Conservation (phyloP, 208 protist species). For the Leishmania tarentolae region DNA sequence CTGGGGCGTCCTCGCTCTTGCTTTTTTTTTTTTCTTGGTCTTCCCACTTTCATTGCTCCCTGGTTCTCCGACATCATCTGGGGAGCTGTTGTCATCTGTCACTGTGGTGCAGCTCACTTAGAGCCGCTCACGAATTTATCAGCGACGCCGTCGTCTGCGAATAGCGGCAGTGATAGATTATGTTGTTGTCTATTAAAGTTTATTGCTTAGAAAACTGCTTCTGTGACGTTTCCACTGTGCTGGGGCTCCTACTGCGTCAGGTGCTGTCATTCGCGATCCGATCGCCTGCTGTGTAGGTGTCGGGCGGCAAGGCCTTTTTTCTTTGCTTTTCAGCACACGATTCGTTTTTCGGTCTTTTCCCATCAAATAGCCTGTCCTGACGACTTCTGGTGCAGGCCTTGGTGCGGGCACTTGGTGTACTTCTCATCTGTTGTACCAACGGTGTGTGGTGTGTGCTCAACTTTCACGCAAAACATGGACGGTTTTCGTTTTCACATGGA, state of each 20-base stretch:
- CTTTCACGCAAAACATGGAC: conserved; percentile 8
- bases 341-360: background rate
- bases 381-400: background rate
- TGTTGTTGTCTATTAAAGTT: too few relatives aligned
- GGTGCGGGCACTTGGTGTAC: background rate
- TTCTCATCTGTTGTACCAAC: background rate
- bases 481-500: conserved; percentile 25
- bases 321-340: background rate
- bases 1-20: too few relatives aligned
- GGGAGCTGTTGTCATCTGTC: background rate
- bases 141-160: background rate
- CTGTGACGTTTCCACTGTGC: background rate
- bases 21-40: background rate
- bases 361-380: background rate
- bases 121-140: background rate
- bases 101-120: background rate
- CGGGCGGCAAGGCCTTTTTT: background rate
- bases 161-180: background rate
- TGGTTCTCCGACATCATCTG: conserved; percentile 16
- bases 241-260: background rate
- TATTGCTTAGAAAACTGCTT: too few relatives aligned
- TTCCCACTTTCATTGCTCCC: background rate
- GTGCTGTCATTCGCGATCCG: background rate
- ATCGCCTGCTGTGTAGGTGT: background rate
- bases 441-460: background rate